Percentiles rank a stretch among this genome's conserved stretches.
Evolutionary conservation across 2,329 filamentous ascomycete genomes (phyloP).

Genomic region (Monosporascus cannonballus): DNA sequence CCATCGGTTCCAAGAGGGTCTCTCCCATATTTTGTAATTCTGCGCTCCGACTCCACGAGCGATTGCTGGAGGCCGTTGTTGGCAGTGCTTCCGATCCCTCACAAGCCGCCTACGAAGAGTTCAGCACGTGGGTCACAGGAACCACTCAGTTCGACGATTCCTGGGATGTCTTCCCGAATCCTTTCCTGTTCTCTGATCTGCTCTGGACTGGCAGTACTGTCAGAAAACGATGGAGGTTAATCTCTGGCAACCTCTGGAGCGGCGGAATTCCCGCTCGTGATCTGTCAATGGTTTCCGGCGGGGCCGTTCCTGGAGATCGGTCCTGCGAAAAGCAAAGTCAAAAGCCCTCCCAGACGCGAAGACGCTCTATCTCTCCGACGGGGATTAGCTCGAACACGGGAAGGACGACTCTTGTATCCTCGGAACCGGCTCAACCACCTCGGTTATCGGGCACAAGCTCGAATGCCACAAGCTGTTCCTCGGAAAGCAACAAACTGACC

Average conservation of each 20-base stretch:
- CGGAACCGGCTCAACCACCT: background rate
- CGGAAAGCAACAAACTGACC: constrained; percentile 21
- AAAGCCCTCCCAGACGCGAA: too few species aligned
- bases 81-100: background rate
- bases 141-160: constrained; percentile 37
- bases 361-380: background rate
- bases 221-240: constrained; percentile 31
- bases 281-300: constrained; percentile 14
- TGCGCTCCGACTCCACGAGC: constrained; percentile 28
- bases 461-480: constrained; percentile 19
- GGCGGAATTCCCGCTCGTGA: constrained; percentile 16
- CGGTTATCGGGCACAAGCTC: constrained; percentile 15
- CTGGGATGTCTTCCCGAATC: constrained; percentile 37
- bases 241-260: constrained; percentile 35
- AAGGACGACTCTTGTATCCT: background rate
- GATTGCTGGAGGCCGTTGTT: constrained; percentile 23
- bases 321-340: background rate
- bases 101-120: constrained; percentile 26
- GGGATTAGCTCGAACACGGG: background rate
- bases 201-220: constrained; percentile 34
- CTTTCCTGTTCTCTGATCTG: constrained; percentile 28
- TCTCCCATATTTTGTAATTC: constrained; percentile 30
- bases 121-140: constrained; percentile 34
- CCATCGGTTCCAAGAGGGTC: constrained; percentile 15
- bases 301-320: constrained; percentile 13